Conservation (phyloP, 495 filamentous ascomycete genomes). For the Amphirosellinia nigrospora region DNA sequence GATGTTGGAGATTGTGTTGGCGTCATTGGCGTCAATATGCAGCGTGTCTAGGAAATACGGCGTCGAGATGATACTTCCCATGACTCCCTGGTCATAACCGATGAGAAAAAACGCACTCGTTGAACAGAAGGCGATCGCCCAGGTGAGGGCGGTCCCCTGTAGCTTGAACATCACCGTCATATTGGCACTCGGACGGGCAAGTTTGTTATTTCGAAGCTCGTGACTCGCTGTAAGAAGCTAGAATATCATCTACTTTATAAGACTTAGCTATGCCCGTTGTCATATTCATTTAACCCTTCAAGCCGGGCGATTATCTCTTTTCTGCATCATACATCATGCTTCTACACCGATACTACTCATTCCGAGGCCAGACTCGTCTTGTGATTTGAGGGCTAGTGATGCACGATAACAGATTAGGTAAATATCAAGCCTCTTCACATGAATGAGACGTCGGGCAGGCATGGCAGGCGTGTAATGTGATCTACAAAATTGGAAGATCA, state of each 20-base stretch:
- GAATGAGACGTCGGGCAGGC: background rate
- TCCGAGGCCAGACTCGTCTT: background rate
- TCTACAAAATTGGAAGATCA: background rate
- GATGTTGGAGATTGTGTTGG: slow-evolving; percentile 5
- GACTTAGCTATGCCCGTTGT: background rate
- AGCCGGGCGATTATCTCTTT: background rate
- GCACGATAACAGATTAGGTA: background rate
- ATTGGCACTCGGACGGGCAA: background rate
- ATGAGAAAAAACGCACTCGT: background rate
- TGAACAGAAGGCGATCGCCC: background rate
- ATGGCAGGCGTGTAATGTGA: background rate
- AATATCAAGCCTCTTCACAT: background rate
- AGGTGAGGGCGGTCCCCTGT: background rate
- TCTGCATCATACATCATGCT: background rate
- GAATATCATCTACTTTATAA: background rate
- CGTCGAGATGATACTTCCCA: background rate
- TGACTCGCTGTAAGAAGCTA: background rate
- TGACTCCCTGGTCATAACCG: slow-evolving; percentile 3
- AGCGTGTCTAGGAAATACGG: background rate
- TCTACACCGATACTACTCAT: background rate
- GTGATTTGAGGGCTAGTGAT: background rate
- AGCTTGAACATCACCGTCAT: background rate
- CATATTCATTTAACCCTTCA: background rate
- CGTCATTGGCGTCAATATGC: background rate
- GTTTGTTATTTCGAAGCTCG: background rate